phyloP scores from a whole-genome alignment of 2,329 filamentous ascomycete species.

The Diaporthe longicolla region DNA sequence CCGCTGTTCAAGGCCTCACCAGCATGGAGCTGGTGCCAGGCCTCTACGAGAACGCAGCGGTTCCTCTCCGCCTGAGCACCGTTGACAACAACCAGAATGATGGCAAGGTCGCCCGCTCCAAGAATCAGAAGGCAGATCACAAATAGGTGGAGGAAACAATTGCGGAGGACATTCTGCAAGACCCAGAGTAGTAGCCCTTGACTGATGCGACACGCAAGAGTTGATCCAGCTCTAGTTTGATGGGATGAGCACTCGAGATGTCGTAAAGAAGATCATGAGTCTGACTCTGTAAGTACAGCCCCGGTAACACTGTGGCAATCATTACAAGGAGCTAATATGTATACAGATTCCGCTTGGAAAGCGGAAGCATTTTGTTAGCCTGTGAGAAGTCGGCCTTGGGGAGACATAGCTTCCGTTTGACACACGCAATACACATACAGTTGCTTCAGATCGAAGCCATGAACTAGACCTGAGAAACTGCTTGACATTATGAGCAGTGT shows the following conservation, averaged over 20 bases:
- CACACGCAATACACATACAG: too few relatives aligned
- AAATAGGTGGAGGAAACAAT: background rate
- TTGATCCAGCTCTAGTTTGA: background rate
- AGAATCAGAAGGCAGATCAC: background rate
- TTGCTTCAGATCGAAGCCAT: too few relatives aligned
- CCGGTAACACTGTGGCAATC: background rate
- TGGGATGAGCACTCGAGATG: background rate
- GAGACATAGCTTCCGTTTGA: too few relatives aligned
- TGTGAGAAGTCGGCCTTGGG: too few relatives aligned
- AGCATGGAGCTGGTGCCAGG: background rate
- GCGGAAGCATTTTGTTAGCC: background rate
- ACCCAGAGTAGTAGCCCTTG: background rate
- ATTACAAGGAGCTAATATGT: background rate
- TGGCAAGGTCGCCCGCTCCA: background rate
- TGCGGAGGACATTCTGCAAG: too few relatives aligned
- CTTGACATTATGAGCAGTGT: background rate
- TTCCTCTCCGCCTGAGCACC: background rate
- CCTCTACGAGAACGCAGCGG: background rate
- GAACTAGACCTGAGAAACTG: background rate
- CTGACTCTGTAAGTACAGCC: background rate
- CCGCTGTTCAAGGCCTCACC: background rate
- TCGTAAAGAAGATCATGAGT: too few relatives aligned
- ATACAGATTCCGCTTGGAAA: background rate
- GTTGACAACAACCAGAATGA: too few relatives aligned
- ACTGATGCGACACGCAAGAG: background rate